phyloP scores from a whole-genome alignment of 371 early-diverging fungal genomes.

The Polyrhizophydium stewartii region DNA sequence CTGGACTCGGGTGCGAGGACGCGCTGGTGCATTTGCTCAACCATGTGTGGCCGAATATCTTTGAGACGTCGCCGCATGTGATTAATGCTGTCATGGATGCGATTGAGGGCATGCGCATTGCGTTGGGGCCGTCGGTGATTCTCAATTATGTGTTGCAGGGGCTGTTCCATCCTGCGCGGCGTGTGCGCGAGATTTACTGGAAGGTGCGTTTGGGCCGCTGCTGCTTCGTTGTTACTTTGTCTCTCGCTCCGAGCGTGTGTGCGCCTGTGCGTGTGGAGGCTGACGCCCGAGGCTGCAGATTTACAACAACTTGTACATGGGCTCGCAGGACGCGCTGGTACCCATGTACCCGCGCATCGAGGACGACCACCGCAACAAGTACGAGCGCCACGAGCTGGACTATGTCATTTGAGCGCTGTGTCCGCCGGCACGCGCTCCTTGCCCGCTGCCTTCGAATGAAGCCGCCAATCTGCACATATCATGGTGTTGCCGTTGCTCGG shows the following conservation, averaged over 20 bases:
- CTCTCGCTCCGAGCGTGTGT: no score
- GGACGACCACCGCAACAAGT: slow-evolving; percentile 64
- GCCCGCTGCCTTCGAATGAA: not conserved
- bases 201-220: slow-evolving; percentile 34
- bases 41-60: slow-evolving; percentile 96
- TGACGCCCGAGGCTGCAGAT: slow-evolving; percentile 32
- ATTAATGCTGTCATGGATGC: slow-evolving; percentile 96
- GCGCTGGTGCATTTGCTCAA: slow-evolving; percentile 92
- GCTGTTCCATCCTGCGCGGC: slow-evolving; percentile 95
- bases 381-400: slow-evolving; percentile 22
- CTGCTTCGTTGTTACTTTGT: not conserved
- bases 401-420: not conserved
- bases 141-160: slow-evolving; percentile 91
- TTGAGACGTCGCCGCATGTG: slow-evolving; percentile 92
- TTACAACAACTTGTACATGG: slow-evolving; percentile 91
- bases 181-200: slow-evolving; percentile 96
- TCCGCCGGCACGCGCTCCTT: no score
- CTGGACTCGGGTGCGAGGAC: slow-evolving; percentile 91
- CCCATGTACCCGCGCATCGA: slow-evolving; percentile 88
- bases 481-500: no score
- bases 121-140: slow-evolving; percentile 81
- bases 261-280: not conserved
- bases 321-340: slow-evolving; percentile 87
- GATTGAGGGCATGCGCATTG: slow-evolving; percentile 89
- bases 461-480: no score